Evolutionary conservation across 495 filamentous ascomycete species (phyloP).

Genomic region (Penicillium arizonense): DNA sequence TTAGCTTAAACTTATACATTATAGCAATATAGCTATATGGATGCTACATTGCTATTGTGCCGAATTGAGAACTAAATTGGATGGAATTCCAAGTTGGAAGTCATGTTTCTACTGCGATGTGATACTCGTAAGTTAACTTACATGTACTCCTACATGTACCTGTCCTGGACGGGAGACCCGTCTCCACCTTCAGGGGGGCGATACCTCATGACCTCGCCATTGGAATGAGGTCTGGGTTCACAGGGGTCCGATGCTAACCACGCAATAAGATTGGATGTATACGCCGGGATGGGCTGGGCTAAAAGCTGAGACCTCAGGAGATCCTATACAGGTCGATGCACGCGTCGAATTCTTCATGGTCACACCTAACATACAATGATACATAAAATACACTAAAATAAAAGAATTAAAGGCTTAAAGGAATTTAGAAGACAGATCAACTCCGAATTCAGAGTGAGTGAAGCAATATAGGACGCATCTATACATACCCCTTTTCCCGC

Average conservation of each 20-base stretch:
- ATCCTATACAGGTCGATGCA: background rate
- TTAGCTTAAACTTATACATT: too few species aligned
- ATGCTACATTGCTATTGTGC: background rate
- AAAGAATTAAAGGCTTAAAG: too few species aligned
- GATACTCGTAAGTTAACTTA: too few species aligned
- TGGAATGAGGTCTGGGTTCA: slow-evolving; percentile 11
- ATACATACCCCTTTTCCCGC: slow-evolving; percentile 27
- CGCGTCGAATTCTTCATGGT: too few species aligned
- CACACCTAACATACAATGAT: too few species aligned
- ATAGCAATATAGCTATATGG: too few species aligned
- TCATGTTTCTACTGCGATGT: background rate
- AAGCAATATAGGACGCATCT: background rate
- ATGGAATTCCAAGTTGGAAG: background rate
- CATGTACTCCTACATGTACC: too few species aligned
- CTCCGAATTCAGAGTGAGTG: background rate
- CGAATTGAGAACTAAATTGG: too few species aligned
- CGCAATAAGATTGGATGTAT: slow-evolving; percentile 7
- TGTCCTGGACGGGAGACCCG: background rate
- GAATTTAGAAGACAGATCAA: background rate
- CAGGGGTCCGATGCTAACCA: slow-evolving; percentile 20
- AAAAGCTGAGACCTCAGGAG: slow-evolving; percentile 8
- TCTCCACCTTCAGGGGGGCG: slow-evolving; percentile 13
- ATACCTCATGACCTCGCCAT: slow-evolving; percentile 21
- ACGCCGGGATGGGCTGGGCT: slow-evolving; percentile 7
- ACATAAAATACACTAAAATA: too few species aligned